phyloP scores from a whole-genome alignment of 305 asterid species.

The Stenogyne calaminthoides region DNA sequence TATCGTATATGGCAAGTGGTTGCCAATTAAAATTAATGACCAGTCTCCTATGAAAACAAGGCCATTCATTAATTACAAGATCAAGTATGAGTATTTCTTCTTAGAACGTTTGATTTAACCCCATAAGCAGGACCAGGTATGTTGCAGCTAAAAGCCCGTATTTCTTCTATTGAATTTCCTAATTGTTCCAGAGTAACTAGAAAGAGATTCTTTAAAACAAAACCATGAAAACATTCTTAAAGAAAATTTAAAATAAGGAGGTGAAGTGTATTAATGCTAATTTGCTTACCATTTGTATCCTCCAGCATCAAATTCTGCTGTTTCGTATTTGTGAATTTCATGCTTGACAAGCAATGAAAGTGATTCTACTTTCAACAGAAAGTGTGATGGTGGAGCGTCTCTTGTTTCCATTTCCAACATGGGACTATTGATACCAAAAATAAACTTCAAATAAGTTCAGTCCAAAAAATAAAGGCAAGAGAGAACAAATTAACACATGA shows the following conservation, averaged over 20 bases:
- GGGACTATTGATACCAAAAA: not conserved
- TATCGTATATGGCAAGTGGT: not conserved
- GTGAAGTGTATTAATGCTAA: not conserved
- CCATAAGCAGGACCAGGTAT: too few species aligned
- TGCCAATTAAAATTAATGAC: not conserved
- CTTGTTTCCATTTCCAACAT: not conserved
- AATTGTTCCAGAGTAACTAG: too few species aligned
- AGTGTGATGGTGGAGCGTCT: not conserved
- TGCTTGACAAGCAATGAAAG: not conserved
- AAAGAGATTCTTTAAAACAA: not conserved
- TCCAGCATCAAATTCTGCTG: not conserved
- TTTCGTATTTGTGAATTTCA: not conserved
- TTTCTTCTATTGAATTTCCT: too few species aligned
- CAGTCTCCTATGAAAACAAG: not conserved
- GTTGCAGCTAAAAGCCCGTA: too few species aligned
- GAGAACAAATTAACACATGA: not conserved
- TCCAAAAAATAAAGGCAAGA: not conserved
- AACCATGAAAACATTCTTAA: not conserved
- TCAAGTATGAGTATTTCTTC: not conserved
- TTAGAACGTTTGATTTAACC: too few species aligned
- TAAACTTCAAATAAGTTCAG: not conserved
- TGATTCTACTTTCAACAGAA: not conserved
- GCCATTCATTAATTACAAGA: not conserved
- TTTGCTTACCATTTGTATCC: not conserved
- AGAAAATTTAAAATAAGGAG: not conserved